phyloP scores from a whole-genome alignment of 305 asterid species.

The Fraxinus latifolia region DNA sequence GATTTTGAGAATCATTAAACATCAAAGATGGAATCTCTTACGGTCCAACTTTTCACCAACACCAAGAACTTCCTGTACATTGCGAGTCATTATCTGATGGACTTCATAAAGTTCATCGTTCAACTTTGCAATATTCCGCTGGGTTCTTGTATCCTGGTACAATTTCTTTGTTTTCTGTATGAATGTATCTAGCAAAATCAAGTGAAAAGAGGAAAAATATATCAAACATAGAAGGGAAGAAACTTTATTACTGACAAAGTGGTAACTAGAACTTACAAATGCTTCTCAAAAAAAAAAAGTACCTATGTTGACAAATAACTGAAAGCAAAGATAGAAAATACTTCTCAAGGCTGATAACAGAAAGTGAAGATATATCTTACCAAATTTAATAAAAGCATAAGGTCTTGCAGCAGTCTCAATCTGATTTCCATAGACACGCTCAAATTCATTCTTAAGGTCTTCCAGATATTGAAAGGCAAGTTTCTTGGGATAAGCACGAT shows the following conservation, averaged over 20 bases:
- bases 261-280: neutral
- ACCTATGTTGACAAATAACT: constrained; percentile 1
- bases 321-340: neutral
- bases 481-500: constrained; percentile 91
- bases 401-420: constrained; percentile 98
- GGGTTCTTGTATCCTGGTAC: constrained; percentile 70
- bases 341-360: neutral
- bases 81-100: constrained; percentile 98
- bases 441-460: constrained; percentile 93
- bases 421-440: constrained; percentile 75
- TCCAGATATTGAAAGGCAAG: constrained; percentile 91
- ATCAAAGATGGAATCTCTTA: constrained; percentile 41
- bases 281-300: neutral
- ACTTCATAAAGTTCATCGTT: constrained; percentile 96
- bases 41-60: constrained; percentile 98
- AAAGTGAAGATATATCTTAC: constrained; percentile 32
- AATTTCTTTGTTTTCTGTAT: constrained; percentile 86
- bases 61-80: constrained; percentile 96
- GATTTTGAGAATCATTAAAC: neutral
- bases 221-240: neutral
- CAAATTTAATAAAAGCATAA: constrained; percentile 90
- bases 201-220: constrained; percentile 12
- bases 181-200: constrained; percentile 66
- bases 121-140: constrained; percentile 81
- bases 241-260: neutral